Base-by-base conservation (phyloP, 495 filamentous ascomycete species). In the Penicillium cinerascens region DNA sequence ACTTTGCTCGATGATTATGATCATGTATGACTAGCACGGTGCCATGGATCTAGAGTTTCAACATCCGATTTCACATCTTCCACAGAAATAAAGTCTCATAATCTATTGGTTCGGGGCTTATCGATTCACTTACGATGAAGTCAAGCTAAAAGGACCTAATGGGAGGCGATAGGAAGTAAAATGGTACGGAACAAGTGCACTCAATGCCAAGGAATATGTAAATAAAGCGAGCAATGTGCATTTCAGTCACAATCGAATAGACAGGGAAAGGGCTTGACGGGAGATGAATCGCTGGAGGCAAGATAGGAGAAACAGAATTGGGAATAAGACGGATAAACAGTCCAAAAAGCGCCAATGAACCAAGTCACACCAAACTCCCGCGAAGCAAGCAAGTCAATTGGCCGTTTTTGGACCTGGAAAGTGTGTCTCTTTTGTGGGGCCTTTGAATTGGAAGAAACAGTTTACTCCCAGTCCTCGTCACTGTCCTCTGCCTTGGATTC, bases 391-490 rank as follows among this genome's bases (percentile, higher is more conserved):
- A 33, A 51, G 23, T 40, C 42, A 36, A 54, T 51, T 23, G 35
- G 36, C 33, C 46, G 36, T 29, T 49, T 29, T 35, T 25, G 10
- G 16, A 38, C 38, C 37, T 23, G 13, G 11, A 23, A 25, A 39
- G 13, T 1, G 36, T 10, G 36, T 3, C 7, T 29, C 26, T 29
- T 29, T 29, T 10, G 7, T 1, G 11, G 11, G 10, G 29, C 11
- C 29, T 10, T 33, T 33, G 29, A 15, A 13, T 33, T 33, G 29
- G 29, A 33, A 40, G 23, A 43, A 25, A 48, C 13, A 40, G 1
- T 51, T 69, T 78, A 96, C 74, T 95, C 91, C 91, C 91, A 96
- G 65, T 95, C 90, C 56, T 87, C 84, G 56, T 85, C 82, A 45
- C 79, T 82, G 21, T 83, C 80, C 40, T 84, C 83, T 25, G 71